Percentiles rank a stretch among this genome's conserved stretches.
These are phyloP conservation scores for Aspergillus arachidicola DNA, from an alignment of 2,329 filamentous ascomycete species.

Conservation along the genomic window DNA sequence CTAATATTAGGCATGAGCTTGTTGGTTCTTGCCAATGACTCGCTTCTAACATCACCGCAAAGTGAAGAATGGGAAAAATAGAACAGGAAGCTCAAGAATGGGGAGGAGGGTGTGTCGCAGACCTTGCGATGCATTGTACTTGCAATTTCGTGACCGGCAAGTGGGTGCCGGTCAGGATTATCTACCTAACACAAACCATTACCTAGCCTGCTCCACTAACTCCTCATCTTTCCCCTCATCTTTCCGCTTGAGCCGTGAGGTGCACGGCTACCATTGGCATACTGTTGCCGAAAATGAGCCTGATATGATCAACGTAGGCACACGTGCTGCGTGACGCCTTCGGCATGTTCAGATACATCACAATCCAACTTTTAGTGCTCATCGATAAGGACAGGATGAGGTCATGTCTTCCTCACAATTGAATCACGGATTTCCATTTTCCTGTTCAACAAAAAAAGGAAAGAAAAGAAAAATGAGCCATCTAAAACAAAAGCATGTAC, in stretches of 20 bases:
- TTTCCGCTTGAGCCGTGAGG: neutral
- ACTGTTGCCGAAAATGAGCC: neutral
- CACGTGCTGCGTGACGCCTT: neutral
- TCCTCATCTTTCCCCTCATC: neutral
- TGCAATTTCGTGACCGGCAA: neutral
- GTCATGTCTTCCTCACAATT: neutral
- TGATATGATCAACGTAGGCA: neutral
- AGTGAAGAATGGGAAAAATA: neutral
- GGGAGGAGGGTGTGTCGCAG: neutral
- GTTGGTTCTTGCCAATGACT: neutral
- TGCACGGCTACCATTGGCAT: neutral
- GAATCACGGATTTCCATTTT: neutral
- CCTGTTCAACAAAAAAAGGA: neutral
- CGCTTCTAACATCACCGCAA: neutral
- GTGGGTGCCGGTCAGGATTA: neutral
- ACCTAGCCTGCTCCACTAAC: neutral
- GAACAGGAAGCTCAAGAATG: neutral
- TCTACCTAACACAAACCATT: neutral
- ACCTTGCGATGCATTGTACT: neutral
- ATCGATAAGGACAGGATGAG: neutral
- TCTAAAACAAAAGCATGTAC: neutral
- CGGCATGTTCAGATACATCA: neutral
- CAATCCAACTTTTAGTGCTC: neutral
- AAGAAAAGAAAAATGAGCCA: neutral
- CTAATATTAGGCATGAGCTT: constrained; percentile 6